A percentile compares a stretch with the other conserved stretches of the same genome.
phyloP scores from a whole-genome alignment of 108 stramenopile genomes.

The Cyclostephanos tholiformis region DNA sequence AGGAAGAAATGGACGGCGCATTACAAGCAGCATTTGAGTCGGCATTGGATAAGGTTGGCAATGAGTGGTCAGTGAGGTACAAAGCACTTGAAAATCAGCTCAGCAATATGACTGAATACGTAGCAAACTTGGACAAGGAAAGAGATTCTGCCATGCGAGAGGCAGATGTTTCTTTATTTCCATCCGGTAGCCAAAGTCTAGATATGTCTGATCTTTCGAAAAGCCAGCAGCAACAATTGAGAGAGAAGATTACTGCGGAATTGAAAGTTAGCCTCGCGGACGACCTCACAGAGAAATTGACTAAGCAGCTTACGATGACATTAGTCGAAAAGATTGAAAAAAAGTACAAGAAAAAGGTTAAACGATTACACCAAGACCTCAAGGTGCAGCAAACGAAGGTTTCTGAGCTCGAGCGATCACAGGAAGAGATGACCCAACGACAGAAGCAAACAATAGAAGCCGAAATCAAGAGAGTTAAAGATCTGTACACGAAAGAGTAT shows the following conservation, averaged over 20 bases:
- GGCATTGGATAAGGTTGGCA: constrained; percentile 27
- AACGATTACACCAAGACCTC: constrained; percentile 26
- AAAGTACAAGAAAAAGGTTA: constrained; percentile 35
- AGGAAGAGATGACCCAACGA: constrained; percentile 9
- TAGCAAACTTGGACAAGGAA: constrained; percentile 20
- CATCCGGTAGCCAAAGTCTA: background rate
- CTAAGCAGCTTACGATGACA: constrained; percentile 14
- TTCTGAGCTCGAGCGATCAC: constrained; percentile 11
- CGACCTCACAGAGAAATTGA: constrained; percentile 29
- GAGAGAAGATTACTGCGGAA: constrained; percentile 22
- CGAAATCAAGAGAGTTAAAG: constrained; percentile 35
- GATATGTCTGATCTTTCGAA: constrained; percentile 1
- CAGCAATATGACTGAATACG: constrained; percentile 22
- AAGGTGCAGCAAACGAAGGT: constrained; percentile 14
- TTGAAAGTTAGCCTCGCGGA: constrained; percentile 18
- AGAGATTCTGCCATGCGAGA: constrained; percentile 29
- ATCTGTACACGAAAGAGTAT: constrained; percentile 40
- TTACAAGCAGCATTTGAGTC: constrained; percentile 38
- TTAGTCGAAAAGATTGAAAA: constrained; percentile 29
- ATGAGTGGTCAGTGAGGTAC: constrained; percentile 40
- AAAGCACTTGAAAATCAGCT: constrained; percentile 29
- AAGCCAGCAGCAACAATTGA: constrained; percentile 19
- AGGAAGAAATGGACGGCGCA: constrained; percentile 42
- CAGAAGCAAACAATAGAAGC: constrained; percentile 23
- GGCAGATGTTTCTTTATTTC: constrained; percentile 1